Percentiles rank a stretch among this genome's conserved stretches.
These are phyloP conservation scores for Cladophialophora carrionii DNA, from an alignment of 2,329 filamentous ascomycete genomes.

Conservation along the genomic window DNA sequence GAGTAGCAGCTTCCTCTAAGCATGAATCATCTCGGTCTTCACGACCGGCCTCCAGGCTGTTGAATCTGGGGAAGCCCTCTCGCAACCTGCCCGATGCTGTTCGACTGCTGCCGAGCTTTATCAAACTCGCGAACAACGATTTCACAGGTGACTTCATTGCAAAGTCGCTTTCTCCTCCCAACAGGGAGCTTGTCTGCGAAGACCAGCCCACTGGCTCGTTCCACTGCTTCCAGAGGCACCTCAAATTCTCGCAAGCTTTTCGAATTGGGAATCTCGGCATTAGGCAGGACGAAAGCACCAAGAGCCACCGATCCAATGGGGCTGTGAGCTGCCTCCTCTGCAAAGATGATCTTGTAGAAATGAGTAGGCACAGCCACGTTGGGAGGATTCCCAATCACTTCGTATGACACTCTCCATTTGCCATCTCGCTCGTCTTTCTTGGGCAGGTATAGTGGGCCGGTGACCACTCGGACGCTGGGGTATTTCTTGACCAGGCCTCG, in stretches of 20 bases:
- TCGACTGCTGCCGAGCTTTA: constrained; percentile 58
- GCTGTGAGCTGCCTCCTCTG: constrained; percentile 72
- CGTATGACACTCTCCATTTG: constrained; percentile 95
- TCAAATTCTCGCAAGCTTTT: constrained; percentile 91
- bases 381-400: constrained; percentile 91
- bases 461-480: constrained; percentile 86
- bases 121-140: constrained; percentile 80
- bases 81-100: constrained; percentile 5
- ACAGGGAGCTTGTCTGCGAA: constrained; percentile 80
- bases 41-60: constrained; percentile 19
- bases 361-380: constrained; percentile 96
- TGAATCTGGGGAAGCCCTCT: constrained; percentile 11
- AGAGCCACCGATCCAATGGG: constrained; percentile 74
- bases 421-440: constrained; percentile 78
- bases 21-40: not conserved
- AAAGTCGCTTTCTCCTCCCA: constrained; percentile 75
- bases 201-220: constrained; percentile 88
- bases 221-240: constrained; percentile 88
- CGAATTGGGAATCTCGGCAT: constrained; percentile 81
- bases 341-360: constrained; percentile 99
- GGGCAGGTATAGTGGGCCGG: constrained; percentile 90
- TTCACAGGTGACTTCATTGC: constrained; percentile 81
- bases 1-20: not conserved
- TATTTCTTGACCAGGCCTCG: constrained; percentile 78
- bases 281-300: constrained; percentile 93